These are phyloP conservation scores for Pythium inflatum DNA, from an alignment of 352 stramenopile species.

Conservation along the genomic window DNA sequence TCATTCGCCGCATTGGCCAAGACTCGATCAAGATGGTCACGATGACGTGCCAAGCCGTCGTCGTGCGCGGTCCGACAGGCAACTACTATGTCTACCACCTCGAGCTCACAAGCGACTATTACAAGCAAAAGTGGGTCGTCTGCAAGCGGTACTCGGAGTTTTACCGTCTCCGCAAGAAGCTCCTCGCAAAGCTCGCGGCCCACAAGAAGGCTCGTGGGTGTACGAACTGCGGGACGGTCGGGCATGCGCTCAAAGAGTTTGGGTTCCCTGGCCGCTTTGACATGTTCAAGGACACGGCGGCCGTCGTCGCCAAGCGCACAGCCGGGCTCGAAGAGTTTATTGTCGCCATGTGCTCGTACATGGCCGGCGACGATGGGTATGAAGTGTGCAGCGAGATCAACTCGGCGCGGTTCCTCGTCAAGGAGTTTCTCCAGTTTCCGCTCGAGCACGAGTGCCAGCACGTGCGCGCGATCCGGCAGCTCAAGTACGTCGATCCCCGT, in stretches of 20 bases:
- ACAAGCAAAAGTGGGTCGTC: conserved; percentile 89
- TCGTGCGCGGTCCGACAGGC: conserved; percentile 74
- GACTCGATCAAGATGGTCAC: conserved; percentile 78
- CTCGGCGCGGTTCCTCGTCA: conserved; percentile 69
- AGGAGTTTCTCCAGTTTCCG: conserved; percentile 85
- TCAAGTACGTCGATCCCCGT: conserved; percentile 85
- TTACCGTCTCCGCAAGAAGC: conserved; percentile 75
- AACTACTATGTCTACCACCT: conserved; percentile 88
- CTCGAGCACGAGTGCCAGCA: conserved; percentile 82
- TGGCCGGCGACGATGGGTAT: conserved; percentile 53
- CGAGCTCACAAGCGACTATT: conserved; percentile 87
- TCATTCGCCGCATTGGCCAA: conserved; percentile 76
- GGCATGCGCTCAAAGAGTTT: conserved; percentile 68
- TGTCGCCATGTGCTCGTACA: conserved; percentile 71
- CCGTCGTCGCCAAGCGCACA: conserved; percentile 67
- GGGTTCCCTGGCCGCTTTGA: conserved; percentile 72
- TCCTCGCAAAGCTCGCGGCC: conserved; percentile 58
- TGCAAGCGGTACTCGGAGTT: conserved; percentile 90
- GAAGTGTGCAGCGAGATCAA: conserved; percentile 70
- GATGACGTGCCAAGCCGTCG: conserved; percentile 71
- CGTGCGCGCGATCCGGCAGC: conserved; percentile 76
- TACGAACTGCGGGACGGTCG: conserved; percentile 54
- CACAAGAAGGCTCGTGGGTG: conserved; percentile 67
- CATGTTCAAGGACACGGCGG: conserved; percentile 72
- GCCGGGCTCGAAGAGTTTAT: conserved; percentile 80